Base-by-base conservation (phyloP, 768 basidiomycete species). In the Amanita brunnescens region DNA sequence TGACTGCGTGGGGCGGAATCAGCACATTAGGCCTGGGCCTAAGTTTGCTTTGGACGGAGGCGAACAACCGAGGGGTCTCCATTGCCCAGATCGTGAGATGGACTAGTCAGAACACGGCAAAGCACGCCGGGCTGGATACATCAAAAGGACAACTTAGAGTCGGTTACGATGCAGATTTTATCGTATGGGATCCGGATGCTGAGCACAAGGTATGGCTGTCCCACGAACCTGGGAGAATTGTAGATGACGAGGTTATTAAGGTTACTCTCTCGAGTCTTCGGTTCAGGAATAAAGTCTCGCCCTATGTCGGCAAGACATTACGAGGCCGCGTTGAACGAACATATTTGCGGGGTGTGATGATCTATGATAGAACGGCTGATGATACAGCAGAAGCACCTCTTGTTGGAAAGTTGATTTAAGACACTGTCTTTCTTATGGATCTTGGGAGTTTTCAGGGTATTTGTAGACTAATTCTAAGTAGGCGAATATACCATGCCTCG, bases 1-100 rank as follows among this genome's bases (percentile, higher is more conserved):
- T 96, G 85, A 65, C 70, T 16, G 90, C 94, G 0, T 97, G 95
- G 95, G 95, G 95, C 37, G 95, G 95, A 0, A 90, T 99, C 55
- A 87, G 86, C 54, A 85, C 89, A 4, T 75, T 99, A 20, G 95
- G 95, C 2, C 72, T 98, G 14, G 96, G 95, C 0, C 65, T 97
- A 41, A 87, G 87, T 62, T 67, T 96, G 46, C 61, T 98, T 37
- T 95, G 90, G 90, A 94, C 91, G 1, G 91, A 96, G 65, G 82
- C 78, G 2, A 65, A 64, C 39, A 80, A 75, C 59, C 70, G 78
- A 44, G 80, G 79, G 9, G 66, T 87, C 2, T 68, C 69, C 0
- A 71, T 94, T 37, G 66, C 70, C 33, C 71, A 80, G 42, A 75
- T 95, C 10, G 61, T 91, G 12, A 64, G 80, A n/a, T 96, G 91